phyloP scores from a whole-genome alignment of 441 rosid species.

The Codiaeum variegatum region DNA sequence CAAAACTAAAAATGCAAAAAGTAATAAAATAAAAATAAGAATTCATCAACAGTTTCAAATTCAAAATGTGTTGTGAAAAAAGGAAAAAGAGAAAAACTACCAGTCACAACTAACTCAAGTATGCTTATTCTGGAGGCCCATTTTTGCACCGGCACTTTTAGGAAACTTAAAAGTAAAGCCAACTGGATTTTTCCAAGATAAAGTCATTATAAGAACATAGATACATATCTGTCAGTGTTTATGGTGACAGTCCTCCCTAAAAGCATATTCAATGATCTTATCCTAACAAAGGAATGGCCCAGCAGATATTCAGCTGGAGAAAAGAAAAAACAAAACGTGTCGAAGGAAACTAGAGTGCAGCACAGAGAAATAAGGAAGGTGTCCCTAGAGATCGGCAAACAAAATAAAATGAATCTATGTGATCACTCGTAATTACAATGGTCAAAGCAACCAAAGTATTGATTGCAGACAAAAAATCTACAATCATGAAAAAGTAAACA shows the following conservation, averaged over 20 bases:
- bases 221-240: not conserved
- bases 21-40: not conserved
- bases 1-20: not conserved
- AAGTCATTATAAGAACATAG: not conserved
- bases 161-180: conserved; percentile 12
- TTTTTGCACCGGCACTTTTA: not conserved
- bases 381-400: not conserved
- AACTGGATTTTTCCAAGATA: conserved; percentile 15
- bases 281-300: not conserved
- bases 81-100: conserved; percentile 34
- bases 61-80: not conserved
- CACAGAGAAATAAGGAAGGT: not conserved
- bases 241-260: not conserved
- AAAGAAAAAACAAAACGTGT: not conserved
- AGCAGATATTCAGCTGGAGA: conserved; percentile 2
- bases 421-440: not conserved
- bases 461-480: not conserved
- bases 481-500: not conserved
- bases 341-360: not conserved
- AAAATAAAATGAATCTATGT: not conserved
- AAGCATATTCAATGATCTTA: conserved; percentile 15
- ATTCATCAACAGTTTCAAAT: conserved; percentile 3
- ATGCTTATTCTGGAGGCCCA: conserved; percentile 1
- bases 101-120: conserved; percentile 34
- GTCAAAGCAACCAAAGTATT: not conserved